phyloP scores from a whole-genome alignment of 768 basidiomycete species.

The Tricholoma sp. region DNA sequence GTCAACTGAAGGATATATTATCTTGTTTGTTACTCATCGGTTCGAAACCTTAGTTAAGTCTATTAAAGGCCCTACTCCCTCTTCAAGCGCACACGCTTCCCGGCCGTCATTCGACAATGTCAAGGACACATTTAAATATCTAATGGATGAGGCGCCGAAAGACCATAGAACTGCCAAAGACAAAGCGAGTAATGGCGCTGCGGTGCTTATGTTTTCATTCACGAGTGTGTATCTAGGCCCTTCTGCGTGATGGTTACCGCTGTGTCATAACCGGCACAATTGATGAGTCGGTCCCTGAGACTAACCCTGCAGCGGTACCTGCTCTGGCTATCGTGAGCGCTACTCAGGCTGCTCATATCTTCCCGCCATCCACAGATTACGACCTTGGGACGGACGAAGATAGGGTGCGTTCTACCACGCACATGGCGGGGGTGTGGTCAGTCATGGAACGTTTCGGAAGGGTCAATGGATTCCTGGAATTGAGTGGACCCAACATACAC shows the following conservation, averaged over 20 bases:
- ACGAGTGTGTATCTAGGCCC: conserved; percentile 4
- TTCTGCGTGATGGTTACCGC: conserved; percentile 6
- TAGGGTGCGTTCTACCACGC: too few species aligned
- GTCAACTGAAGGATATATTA: too few species aligned
- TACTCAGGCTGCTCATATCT: conserved; percentile 3
- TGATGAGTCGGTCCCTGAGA: too few species aligned
- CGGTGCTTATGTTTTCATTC: neutral
- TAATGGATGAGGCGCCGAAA: neutral
- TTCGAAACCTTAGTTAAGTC: conserved; percentile 4
- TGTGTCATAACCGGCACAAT: conserved; percentile 9
- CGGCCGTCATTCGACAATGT: neutral
- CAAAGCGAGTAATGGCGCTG: neutral
- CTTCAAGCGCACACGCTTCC: neutral
- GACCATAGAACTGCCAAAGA: conserved; percentile 1
- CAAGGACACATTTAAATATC: neutral
- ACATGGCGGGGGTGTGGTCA: conserved; percentile 11
- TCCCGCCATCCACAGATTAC: neutral
- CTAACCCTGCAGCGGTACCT: too few species aligned
- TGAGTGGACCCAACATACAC: conserved; percentile 22
- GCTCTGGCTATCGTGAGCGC: too few species aligned
- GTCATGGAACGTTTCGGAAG: conserved; percentile 12
- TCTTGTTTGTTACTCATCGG: too few species aligned
- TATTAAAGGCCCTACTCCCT: neutral
- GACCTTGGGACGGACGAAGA: neutral
- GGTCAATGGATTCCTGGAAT: conserved; percentile 8